Evolutionary conservation across 116 monocot genomes (phyloP).

Genomic region (Phalaenopsis hybrid): DNA sequence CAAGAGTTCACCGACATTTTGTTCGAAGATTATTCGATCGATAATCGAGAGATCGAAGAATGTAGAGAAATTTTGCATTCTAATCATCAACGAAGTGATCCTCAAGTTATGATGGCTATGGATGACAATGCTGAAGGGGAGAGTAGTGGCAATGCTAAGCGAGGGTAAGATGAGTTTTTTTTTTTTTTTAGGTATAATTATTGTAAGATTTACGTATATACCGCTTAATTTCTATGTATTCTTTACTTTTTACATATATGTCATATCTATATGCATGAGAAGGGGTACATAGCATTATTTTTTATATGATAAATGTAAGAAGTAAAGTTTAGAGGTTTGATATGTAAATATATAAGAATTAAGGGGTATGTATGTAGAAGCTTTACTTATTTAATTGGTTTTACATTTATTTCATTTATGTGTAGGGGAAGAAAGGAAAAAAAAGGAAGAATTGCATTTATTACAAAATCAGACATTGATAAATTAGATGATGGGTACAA

Average conservation of each 20-base stretch:
- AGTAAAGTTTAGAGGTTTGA: background rate
- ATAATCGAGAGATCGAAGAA: no score
- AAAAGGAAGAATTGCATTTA: slow-evolving; percentile 22
- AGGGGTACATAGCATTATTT: background rate
- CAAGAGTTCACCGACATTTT: background rate
- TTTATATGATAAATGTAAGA: no score
- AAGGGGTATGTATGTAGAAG: background rate
- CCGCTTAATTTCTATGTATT: background rate
- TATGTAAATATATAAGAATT: no score
- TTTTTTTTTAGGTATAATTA: no score
- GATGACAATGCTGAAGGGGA: no score
- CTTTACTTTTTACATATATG: background rate
- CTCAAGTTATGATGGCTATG: no score
- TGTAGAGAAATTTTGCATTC: no score
- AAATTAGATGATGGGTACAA: slow-evolving; percentile 49
- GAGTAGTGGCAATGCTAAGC: no score
- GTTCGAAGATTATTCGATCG: no score
- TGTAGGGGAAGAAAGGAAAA: background rate
- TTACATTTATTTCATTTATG: background rate
- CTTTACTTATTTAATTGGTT: no score
- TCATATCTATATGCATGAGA: background rate
- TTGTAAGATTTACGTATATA: background rate
- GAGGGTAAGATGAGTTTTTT: no score
- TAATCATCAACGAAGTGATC: no score
- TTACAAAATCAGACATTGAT: slow-evolving; percentile 38